Evolutionary conservation across 2,329 filamentous ascomycete species (phyloP).

Genomic region (Teratosphaeriaceae sp.): DNA sequence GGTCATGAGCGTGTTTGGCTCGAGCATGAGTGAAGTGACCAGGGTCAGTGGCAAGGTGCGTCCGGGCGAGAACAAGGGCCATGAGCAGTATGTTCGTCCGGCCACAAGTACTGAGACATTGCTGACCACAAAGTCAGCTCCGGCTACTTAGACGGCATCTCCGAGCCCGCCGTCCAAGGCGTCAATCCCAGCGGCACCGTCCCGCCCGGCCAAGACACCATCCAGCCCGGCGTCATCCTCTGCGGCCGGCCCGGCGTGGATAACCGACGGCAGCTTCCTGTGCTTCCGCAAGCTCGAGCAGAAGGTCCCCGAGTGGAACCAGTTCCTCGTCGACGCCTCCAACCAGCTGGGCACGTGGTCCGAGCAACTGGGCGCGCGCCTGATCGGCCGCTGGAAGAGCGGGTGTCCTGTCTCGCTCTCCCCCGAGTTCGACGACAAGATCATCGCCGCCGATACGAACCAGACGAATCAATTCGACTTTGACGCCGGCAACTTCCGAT

Average conservation of each 20-base stretch:
- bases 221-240: constrained; percentile 32
- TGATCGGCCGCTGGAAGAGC: constrained; percentile 40
- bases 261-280: constrained; percentile 40
- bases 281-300: constrained; percentile 40
- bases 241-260: constrained; percentile 35
- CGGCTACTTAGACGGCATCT: constrained; percentile 39
- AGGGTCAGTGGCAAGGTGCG: constrained; percentile 29
- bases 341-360: too few relatives aligned
- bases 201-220: constrained; percentile 28
- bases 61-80: constrained; percentile 30
- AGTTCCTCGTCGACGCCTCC: constrained; percentile 32
- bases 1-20: constrained; percentile 27
- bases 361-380: constrained; percentile 35
- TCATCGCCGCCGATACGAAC: constrained; percentile 25
- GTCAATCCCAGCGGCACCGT: constrained; percentile 19
- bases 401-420: constrained; percentile 17
- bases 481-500: constrained; percentile 29
- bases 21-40: constrained; percentile 25
- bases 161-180: constrained; percentile 33
- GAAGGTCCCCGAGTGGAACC: constrained; percentile 40
- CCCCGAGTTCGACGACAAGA: constrained; percentile 25
- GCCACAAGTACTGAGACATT: not conserved
- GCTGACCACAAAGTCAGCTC: constrained; percentile 26
- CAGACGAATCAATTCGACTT: constrained; percentile 35
- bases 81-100: constrained; percentile 32